Conservation (phyloP, 1,139 yeast genomes). For the Candida mesenterica region DNA sequence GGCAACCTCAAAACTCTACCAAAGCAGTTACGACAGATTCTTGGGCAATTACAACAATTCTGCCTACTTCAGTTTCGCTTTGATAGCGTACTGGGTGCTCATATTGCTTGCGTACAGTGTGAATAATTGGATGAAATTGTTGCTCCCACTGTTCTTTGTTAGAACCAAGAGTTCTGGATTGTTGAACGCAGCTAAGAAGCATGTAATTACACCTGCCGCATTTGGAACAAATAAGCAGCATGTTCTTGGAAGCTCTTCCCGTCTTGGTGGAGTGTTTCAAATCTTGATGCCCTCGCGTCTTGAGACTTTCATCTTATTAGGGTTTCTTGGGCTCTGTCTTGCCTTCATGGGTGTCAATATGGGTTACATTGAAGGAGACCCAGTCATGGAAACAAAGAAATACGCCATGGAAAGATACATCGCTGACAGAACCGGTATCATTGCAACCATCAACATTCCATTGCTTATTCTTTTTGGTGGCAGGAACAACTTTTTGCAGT, state of each 20-base stretch:
- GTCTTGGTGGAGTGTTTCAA: slow-evolving; percentile 19
- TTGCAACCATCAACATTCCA: slow-evolving; percentile 54
- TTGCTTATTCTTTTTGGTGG: slow-evolving; percentile 57
- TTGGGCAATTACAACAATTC: slow-evolving; percentile 36
- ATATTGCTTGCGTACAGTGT: slow-evolving; percentile 40
- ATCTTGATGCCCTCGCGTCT: slow-evolving; percentile 14
- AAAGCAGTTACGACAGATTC: slow-evolving; percentile 2
- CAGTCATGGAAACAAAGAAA: slow-evolving; percentile 21
- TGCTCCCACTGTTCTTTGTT: slow-evolving; percentile 21
- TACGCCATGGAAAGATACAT: slow-evolving; percentile 32
- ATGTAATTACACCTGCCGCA: slow-evolving; percentile 30
- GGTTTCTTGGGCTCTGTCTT: slow-evolving; percentile 6
- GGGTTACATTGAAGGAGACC: slow-evolving; percentile 27
- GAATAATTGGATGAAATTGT: slow-evolving; percentile 35
- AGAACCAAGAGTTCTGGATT: background rate
- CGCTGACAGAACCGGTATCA: slow-evolving; percentile 57
- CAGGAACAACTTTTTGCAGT: slow-evolving; percentile 56
- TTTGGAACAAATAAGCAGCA: slow-evolving; percentile 21
- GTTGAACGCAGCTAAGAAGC: slow-evolving; percentile 8
- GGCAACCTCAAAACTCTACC: background rate
- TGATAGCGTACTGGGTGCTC: slow-evolving; percentile 48
- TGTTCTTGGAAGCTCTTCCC: background rate
- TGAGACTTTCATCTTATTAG: slow-evolving; percentile 18
- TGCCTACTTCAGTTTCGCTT: slow-evolving; percentile 47
- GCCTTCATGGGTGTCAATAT: slow-evolving; percentile 14